These are phyloP conservation scores for Onygenales sp. DNA, from an alignment of 2,329 filamentous ascomycete species.

Conservation along the genomic window DNA sequence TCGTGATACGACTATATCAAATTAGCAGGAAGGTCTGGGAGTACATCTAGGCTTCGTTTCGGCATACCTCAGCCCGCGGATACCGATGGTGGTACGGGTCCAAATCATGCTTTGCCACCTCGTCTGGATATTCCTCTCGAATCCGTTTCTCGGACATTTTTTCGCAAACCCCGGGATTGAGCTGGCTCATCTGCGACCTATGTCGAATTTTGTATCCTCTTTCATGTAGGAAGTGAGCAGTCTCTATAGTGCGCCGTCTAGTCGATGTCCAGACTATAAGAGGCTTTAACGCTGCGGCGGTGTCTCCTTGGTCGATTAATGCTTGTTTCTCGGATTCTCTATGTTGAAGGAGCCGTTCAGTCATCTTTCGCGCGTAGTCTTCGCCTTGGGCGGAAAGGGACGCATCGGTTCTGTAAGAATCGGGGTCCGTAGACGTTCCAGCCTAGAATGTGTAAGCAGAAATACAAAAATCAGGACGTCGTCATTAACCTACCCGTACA, in stretches of 20 bases:
- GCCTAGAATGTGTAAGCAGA: conserved; percentile 36
- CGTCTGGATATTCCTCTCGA: conserved; percentile 72
- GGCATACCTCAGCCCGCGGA: conserved; percentile 72
- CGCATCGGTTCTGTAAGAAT: conserved; percentile 86
- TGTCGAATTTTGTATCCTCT: conserved; percentile 80
- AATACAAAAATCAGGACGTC: background rate
- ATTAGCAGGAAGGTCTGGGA: background rate
- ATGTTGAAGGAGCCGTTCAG: conserved; percentile 70
- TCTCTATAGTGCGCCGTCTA: conserved; percentile 79
- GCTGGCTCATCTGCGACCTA: conserved; percentile 90
- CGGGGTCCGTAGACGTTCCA: conserved; percentile 76
- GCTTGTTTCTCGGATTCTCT: conserved; percentile 70
- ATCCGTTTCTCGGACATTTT: conserved; percentile 81
- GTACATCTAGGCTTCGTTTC: conserved; percentile 9
- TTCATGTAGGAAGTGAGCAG: conserved; percentile 68
- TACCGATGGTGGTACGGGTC: conserved; percentile 98
- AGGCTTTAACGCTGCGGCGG: conserved; percentile 61
- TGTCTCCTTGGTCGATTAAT: conserved; percentile 58
- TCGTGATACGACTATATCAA: conserved; percentile 80
- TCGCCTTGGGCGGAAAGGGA: conserved; percentile 70
- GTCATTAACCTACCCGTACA: conserved; percentile 47
- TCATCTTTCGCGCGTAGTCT: conserved; percentile 77
- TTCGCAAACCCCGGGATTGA: conserved; percentile 94
- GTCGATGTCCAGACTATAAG: conserved; percentile 94
- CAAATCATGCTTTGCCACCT: conserved; percentile 82